These are phyloP conservation scores for Apiotrichum domesticum DNA, from an alignment of 1,284 basidiomycete species.

Conservation along the genomic window DNA sequence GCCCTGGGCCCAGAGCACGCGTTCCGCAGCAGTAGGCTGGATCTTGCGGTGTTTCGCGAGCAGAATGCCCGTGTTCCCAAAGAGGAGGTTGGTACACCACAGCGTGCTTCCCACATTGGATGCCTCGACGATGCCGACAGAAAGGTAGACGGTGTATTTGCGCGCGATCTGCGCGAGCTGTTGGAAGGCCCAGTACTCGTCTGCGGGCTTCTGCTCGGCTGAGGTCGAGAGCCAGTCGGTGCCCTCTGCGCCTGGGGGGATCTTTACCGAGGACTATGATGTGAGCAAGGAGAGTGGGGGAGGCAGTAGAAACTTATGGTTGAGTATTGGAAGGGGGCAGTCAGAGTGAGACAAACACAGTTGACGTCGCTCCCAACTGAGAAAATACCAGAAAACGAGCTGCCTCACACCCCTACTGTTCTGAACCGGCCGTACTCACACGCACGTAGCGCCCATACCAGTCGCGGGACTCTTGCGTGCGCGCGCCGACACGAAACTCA, in stretches of 20 bases:
- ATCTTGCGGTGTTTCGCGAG: conserved; percentile 66
- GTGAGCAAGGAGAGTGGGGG: background rate
- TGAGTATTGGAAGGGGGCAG: no score
- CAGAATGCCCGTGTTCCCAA: conserved; percentile 56
- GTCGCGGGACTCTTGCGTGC: conserved; percentile 27
- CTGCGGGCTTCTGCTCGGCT: conserved; percentile 1
- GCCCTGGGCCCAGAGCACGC: conserved; percentile 62
- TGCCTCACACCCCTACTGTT: no score
- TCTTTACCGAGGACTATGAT: conserved; percentile 15
- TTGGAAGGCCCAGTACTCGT: conserved; percentile 21
- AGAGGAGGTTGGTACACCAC: conserved; percentile 64
- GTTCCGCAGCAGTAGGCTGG: conserved; percentile 62
- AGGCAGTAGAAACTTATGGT: no score
- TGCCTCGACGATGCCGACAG: conserved; percentile 64
- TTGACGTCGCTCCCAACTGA: no score
- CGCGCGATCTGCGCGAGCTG: conserved; percentile 20
- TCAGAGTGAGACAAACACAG: no score
- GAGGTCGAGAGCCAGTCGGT: conserved; percentile 16
- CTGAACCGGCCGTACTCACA: conserved; percentile 11
- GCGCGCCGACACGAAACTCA: conserved; percentile 26
- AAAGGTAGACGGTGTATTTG: conserved; percentile 51
- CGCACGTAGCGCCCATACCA: conserved; percentile 48
- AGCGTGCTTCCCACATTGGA: conserved; percentile 57
- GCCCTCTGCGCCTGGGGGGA: conserved; percentile 21
- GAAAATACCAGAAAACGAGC: no score